phyloP scores from a whole-genome alignment of 2,329 filamentous ascomycete genomes.

The Fusarium virguliforme region DNA sequence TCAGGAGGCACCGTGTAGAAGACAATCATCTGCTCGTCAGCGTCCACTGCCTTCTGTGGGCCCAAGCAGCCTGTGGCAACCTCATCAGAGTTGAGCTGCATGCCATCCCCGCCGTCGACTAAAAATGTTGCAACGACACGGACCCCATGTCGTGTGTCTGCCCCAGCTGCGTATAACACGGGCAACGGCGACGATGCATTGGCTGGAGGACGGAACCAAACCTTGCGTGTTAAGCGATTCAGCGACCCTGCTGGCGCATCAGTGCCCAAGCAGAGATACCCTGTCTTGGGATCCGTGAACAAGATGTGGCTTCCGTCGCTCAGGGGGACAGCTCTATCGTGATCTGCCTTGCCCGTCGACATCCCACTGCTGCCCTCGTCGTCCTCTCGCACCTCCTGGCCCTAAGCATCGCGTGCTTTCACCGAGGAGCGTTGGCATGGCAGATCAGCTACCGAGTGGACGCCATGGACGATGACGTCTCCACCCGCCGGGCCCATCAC shows the following conservation, averaged over 20 bases:
- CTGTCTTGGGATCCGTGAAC: conserved; percentile 73
- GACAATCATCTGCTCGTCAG: conserved; percentile 63
- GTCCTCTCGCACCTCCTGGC: conserved; percentile 32
- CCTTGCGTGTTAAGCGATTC: conserved; percentile 70
- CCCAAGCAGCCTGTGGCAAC: conserved; percentile 19
- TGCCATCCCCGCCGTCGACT: conserved; percentile 33
- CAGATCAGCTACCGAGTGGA: conserved; percentile 31
- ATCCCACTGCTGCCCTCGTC: conserved; percentile 49
- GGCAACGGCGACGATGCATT: conserved; percentile 58
- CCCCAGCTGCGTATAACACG: conserved; percentile 69
- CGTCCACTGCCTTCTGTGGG: conserved; percentile 22
- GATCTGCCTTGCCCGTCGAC: conserved; percentile 67
- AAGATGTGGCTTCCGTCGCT: conserved; percentile 77
- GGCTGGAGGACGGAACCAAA: conserved; percentile 64
- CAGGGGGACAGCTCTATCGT: conserved; percentile 75
- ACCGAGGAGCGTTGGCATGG: conserved; percentile 31
- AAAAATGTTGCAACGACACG: conserved; percentile 72
- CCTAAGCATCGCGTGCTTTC: conserved; percentile 33
- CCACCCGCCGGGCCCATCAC: conserved; percentile 35
- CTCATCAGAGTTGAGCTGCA: conserved; percentile 23
- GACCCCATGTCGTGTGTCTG: conserved; percentile 71
- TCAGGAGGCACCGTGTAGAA: conserved; percentile 75
- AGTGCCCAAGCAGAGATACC: conserved; percentile 72
- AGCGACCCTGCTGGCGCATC: conserved; percentile 70
- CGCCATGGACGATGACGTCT: conserved; percentile 27